Conservation (phyloP, 352 stramenopile genomes). For the Blastocystis sp. region DNA sequence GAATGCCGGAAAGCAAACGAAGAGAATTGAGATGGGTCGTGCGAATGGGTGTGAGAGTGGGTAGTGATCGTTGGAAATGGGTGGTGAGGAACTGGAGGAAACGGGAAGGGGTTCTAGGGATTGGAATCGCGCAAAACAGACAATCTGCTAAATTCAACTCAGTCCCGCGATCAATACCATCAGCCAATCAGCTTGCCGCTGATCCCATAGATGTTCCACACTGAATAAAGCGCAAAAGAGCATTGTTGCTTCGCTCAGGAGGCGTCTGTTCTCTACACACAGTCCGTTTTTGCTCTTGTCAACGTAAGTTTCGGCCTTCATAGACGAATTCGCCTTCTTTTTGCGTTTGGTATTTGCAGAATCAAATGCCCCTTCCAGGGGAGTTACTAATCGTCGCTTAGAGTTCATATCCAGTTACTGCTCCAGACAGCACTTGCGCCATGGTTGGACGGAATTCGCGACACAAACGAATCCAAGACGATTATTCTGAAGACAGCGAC, state of each 20-base stretch:
- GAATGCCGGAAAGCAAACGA: too few species aligned
- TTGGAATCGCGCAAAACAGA: too few species aligned
- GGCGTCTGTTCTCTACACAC: too few species aligned
- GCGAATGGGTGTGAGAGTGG: too few species aligned
- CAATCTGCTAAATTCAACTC: too few species aligned
- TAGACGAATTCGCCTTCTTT: background rate
- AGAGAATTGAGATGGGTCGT: too few species aligned
- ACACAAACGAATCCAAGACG: conserved; percentile 18
- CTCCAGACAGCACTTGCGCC: background rate
- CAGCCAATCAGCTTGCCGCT: background rate
- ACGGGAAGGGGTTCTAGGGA: too few species aligned
- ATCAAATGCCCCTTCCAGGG: background rate
- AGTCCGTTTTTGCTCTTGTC: too few species aligned
- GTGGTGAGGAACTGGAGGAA: too few species aligned
- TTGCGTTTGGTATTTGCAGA: background rate
- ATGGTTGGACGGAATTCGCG: conserved; percentile 34
- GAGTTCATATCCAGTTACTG: background rate
- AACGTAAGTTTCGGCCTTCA: too few species aligned
- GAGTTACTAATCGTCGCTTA: background rate
- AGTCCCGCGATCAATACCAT: background rate
- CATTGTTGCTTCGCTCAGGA: background rate
- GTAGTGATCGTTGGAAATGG: too few species aligned
- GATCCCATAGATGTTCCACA: background rate
- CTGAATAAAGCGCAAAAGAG: background rate
- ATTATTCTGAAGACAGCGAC: conserved; percentile 43